Conservation (phyloP, 768 basidiomycete species). For the Arthromyces matolae region DNA sequence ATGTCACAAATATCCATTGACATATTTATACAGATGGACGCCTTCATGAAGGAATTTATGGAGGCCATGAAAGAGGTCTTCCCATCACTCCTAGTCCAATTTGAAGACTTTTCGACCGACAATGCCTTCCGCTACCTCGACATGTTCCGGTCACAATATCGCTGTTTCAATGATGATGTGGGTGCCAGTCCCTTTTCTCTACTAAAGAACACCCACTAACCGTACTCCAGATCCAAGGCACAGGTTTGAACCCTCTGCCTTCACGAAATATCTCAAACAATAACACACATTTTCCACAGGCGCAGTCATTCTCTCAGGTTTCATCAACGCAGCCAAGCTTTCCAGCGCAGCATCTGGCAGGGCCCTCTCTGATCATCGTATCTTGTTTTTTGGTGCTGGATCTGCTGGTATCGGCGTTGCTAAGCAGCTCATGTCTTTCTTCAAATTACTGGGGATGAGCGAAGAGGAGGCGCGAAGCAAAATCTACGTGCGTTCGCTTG, state of each 20-base stretch:
- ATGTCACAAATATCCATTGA: background rate
- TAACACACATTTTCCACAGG: constrained; percentile 31
- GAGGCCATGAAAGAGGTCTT: constrained; percentile 58
- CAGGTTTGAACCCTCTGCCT: constrained; percentile 30
- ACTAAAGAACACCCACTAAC: background rate
- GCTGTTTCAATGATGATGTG: constrained; percentile 74
- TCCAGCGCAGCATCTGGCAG: constrained; percentile 50
- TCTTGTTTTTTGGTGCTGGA: constrained; percentile 90
- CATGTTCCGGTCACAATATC: constrained; percentile 52
- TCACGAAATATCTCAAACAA: constrained; percentile 3
- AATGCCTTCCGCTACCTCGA: constrained; percentile 75
- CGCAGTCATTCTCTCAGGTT: constrained; percentile 71
- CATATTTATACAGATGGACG: constrained; percentile 49
- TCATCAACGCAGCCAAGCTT: constrained; percentile 67
- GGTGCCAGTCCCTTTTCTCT: constrained; percentile 22
- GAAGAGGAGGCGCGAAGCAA: constrained; percentile 63
- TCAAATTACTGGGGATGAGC: constrained; percentile 61
- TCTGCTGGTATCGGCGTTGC: constrained; percentile 88
- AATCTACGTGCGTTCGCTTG: constrained; percentile 53
- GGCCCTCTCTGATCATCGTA: constrained; percentile 67
- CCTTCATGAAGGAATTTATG: constrained; percentile 79
- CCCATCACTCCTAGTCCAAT: constrained; percentile 68
- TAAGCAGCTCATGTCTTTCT: constrained; percentile 78
- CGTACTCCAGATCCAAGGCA: constrained; percentile 56
- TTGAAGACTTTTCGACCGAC: constrained; percentile 75